These are phyloP conservation scores for Penicillium angulare DNA, from an alignment of 495 filamentous ascomycete species.

Conservation along the genomic window DNA sequence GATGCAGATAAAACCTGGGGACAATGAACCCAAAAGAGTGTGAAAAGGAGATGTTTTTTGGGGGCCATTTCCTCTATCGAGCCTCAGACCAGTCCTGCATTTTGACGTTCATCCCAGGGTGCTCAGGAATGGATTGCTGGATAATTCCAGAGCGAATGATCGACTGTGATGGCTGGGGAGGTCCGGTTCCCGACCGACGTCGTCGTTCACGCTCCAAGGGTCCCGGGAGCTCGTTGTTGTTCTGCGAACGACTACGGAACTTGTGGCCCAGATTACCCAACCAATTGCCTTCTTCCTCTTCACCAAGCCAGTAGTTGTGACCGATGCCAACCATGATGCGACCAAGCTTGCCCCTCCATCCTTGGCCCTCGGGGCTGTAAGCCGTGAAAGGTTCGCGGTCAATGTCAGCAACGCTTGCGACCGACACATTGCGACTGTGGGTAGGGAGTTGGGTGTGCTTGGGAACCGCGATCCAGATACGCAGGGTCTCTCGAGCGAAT, in stretches of 20 bases:
- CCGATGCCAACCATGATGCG: constrained; percentile 69
- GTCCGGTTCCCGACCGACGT: constrained; percentile 66
- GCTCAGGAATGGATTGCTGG: constrained; percentile 37
- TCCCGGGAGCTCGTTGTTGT: constrained; percentile 44
- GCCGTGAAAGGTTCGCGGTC: constrained; percentile 70
- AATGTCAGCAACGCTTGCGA: constrained; percentile 45
- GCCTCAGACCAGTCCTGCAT: constrained; percentile 41
- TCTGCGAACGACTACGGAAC: constrained; percentile 44
- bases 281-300: constrained; percentile 57
- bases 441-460: constrained; percentile 45
- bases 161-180: constrained; percentile 48
- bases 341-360: constrained; percentile 73
- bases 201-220: constrained; percentile 65
- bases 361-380: constrained; percentile 65
- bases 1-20: background rate
- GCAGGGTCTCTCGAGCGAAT: constrained; percentile 70
- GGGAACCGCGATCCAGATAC: constrained; percentile 49
- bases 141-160: constrained; percentile 35
- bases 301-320: constrained; percentile 73
- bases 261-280: constrained; percentile 54
- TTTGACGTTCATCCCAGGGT: constrained; percentile 38
- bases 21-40: background rate
- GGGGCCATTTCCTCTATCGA: constrained; percentile 20
- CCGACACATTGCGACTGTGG: constrained; percentile 45
- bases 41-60: background rate